Evolutionary conservation across 148 eudicot species (phyloP).

Genomic region (Rhododendron griersonianum): DNA sequence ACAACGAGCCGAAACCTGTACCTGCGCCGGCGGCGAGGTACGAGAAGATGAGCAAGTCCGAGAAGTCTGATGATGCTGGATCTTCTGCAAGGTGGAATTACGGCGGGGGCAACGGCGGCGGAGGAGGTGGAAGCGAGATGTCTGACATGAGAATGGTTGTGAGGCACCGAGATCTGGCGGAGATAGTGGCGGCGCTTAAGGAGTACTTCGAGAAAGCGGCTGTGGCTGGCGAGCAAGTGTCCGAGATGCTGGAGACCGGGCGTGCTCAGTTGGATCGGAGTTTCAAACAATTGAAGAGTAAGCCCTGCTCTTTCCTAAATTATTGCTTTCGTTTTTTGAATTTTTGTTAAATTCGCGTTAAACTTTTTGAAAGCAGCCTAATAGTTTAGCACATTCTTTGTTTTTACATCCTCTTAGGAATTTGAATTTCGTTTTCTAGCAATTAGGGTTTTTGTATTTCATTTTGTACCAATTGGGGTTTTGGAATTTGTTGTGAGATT

Average conservation of each 20-base stretch:
- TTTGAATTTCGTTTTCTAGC: not conserved
- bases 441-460: not conserved
- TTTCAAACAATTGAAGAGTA: conserved; percentile 75
- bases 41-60: conserved; percentile 20
- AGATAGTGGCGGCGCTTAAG: conserved; percentile 62
- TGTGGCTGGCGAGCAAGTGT: conserved; percentile 82
- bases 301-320: not conserved
- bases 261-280: conserved; percentile 95
- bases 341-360: not conserved
- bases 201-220: conserved; percentile 92
- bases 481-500: not conserved
- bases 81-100: conserved; percentile 64
- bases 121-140: conserved; percentile 20
- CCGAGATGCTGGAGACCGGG: conserved; percentile 84
- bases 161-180: conserved; percentile 72
- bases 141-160: conserved; percentile 79
- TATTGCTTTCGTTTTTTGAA: not conserved
- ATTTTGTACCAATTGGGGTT: not conserved
- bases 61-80: conserved; percentile 43
- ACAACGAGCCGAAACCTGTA: conserved; percentile 22
- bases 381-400: not conserved
- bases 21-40: not conserved
- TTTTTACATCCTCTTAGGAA: not conserved
- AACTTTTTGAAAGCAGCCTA: not conserved
- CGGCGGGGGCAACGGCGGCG: conserved; percentile 14